A percentile compares a stretch with the other conserved stretches of the same genome.
Conservation (phyloP, 2,329 filamentous ascomycete species). For the Colletotrichum filicis region DNA sequence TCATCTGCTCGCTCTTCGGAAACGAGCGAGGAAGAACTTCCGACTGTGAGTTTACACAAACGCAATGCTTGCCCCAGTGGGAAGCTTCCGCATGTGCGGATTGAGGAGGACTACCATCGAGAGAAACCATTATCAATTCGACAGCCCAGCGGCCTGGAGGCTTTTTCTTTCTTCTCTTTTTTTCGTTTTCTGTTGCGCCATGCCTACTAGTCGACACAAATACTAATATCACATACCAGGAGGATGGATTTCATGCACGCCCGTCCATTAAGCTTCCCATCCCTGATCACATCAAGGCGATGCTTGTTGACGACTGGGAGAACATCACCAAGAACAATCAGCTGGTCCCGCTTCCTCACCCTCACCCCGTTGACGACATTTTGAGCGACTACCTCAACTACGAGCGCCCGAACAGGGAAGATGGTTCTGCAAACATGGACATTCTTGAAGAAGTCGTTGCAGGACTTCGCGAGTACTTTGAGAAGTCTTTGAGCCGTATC, state of each 20-base stretch:
- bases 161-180: neutral
- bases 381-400: slow-evolving; percentile 82
- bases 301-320: slow-evolving; percentile 98
- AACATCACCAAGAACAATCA: slow-evolving; percentile 96
- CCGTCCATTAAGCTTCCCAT: slow-evolving; percentile 88
- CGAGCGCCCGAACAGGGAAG: slow-evolving; percentile 73
- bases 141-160: slow-evolving; percentile 20
- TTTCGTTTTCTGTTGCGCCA: neutral
- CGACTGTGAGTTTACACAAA: neutral
- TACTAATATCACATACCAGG: slow-evolving; percentile 62
- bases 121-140: neutral
- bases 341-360: slow-evolving; percentile 85
- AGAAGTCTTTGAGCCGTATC: slow-evolving; percentile 87
- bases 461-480: slow-evolving; percentile 93
- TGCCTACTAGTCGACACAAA: neutral
- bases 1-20: neutral
- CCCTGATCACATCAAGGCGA: slow-evolving; percentile 89
- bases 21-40: neutral
- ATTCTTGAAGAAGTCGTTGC: slow-evolving; percentile 90
- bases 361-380: slow-evolving; percentile 79
- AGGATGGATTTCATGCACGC: slow-evolving; percentile 85
- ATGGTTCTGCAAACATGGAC: slow-evolving; percentile 78
- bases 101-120: neutral
- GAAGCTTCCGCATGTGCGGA: neutral
- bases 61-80: neutral